These are phyloP conservation scores for Ambrosia trifida DNA, from an alignment of 129 eudicot species.

Conservation along the genomic window DNA sequence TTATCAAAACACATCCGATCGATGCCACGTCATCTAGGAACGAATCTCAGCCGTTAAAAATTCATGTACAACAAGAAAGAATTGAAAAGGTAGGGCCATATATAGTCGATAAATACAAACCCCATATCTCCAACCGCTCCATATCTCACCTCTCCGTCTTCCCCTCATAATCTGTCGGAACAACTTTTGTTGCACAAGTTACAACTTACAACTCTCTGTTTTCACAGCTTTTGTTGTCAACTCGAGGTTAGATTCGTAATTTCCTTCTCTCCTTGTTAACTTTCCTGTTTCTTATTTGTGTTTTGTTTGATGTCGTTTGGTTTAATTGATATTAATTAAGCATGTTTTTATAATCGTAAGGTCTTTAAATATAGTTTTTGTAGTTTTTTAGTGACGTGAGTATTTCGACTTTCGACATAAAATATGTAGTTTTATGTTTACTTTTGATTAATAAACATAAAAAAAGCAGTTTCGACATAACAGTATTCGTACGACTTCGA, in stretches of 20 bases:
- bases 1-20: not conserved
- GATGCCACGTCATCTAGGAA: slow-evolving; percentile 6
- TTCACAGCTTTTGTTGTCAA: not conserved
- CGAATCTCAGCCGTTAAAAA: slow-evolving; percentile 36
- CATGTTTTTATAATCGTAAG: no score
- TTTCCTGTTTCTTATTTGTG: no score
- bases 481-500: no score
- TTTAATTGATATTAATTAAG: no score
- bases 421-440: no score
- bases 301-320: no score
- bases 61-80: slow-evolving; percentile 22
- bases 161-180: slow-evolving; percentile 25
- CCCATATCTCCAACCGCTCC: slow-evolving; percentile 20
- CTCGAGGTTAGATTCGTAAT: slow-evolving; percentile 18
- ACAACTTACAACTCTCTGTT: not conserved
- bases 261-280: not conserved
- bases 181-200: slow-evolving; percentile 10
- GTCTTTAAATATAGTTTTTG: no score
- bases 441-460: no score
- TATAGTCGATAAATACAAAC: slow-evolving; percentile 29
- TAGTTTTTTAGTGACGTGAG: no score
- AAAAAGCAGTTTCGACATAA: no score
- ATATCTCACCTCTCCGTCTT: not conserved
- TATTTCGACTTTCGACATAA: no score
- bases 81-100: not conserved